Base-by-base conservation (phyloP, 352 stramenopile species). In the Phytophthora vignae region DNA sequence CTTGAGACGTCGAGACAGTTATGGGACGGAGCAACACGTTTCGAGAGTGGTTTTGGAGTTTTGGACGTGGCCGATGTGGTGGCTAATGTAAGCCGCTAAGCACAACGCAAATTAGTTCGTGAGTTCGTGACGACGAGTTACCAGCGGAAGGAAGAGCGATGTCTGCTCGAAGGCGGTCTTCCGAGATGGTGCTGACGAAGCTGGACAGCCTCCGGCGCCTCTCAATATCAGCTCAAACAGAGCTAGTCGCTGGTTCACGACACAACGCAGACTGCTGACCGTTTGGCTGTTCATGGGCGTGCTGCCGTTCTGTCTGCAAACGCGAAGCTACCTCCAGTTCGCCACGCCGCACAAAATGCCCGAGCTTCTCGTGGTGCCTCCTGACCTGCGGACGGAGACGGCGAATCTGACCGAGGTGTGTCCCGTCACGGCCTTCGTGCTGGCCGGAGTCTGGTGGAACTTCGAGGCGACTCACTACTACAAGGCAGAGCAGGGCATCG, bases 371-470 rank as follows among this genome's bases (percentile, higher is more conserved):
- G 48, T 76, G 3, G 40, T 71, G 0, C 57, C 54, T 2, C 4
- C 31, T 9, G 42, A 71, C 15, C 17, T 57, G 5, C 42, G 36
- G 3, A 55, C 33, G 1, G 19, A 66, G 19, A 59, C 17, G 6
- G 15, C 46, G 21, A 64, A 69, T 19, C 4, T 77, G 17, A 68
- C 42, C 1, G 38, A 49, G 1, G 4, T 59, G 3, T 76, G 69
- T 38, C 63, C 64, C 3, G 53, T 73, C 8, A 21, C 60, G 11
- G 57, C 61, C 9, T 70, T 69, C 38, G 59, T 73, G 19, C 55
- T 76, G n/a, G 69, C 69, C 10, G 48, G 54, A 21, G 54, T 72
- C 3, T 74, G 62, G 58, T 71, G 60, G 66, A 71, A 71, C 49
- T 55, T 64, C 25, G 50, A 66, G 12, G 22, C 66, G 3, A 67